phyloP scores from a whole-genome alignment of 2,329 filamentous ascomycete species.

The Phyllosticta ampelicida region DNA sequence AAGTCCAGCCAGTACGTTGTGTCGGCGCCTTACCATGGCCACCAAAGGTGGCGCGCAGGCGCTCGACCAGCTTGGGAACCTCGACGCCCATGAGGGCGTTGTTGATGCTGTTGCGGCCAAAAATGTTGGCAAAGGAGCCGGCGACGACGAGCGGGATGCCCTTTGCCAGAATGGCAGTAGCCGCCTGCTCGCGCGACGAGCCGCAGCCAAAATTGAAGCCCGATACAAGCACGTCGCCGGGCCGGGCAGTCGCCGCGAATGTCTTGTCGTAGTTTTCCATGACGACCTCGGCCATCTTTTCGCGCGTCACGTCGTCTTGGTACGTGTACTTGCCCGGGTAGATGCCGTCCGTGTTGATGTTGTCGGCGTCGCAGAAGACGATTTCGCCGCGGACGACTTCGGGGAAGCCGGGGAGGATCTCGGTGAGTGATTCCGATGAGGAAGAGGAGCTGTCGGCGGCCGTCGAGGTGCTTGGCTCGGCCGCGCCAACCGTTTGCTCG shows the following conservation, averaged over 20 bases:
- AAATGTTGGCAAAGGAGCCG: conserved; percentile 77
- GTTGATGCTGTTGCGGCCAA: conserved; percentile 67
- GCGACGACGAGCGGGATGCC: conserved; percentile 69
- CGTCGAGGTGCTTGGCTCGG: conserved; percentile 22
- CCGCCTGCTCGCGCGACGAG: conserved; percentile 72
- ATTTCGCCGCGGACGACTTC: conserved; percentile 77
- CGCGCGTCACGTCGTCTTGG: conserved; percentile 65
- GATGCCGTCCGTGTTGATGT: conserved; percentile 86
- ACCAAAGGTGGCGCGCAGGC: conserved; percentile 52
- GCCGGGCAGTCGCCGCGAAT: conserved; percentile 53
- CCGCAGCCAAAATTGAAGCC: conserved; percentile 89
- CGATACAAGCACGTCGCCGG: conserved; percentile 70
- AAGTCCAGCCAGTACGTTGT: conserved; percentile 68
- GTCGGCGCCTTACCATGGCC: conserved; percentile 44
- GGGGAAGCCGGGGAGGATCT: conserved; percentile 78
- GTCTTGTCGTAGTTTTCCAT: conserved; percentile 86
- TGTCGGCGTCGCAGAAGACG: conserved; percentile 73
- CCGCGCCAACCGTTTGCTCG: conserved; percentile 35
- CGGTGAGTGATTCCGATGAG: conserved; percentile 40
- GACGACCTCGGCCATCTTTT: conserved; percentile 78
- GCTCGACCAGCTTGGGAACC: conserved; percentile 53
- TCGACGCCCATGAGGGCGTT: conserved; percentile 66
- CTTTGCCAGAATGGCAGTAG: conserved; percentile 75
- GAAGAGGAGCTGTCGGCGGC: conserved; percentile 21
- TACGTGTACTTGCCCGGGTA: conserved; percentile 91